Evolutionary conservation across 148 eudicot genomes (phyloP), one percentile per base, ranked within the genome.

Genomic region (Camellia japonica): DNA sequence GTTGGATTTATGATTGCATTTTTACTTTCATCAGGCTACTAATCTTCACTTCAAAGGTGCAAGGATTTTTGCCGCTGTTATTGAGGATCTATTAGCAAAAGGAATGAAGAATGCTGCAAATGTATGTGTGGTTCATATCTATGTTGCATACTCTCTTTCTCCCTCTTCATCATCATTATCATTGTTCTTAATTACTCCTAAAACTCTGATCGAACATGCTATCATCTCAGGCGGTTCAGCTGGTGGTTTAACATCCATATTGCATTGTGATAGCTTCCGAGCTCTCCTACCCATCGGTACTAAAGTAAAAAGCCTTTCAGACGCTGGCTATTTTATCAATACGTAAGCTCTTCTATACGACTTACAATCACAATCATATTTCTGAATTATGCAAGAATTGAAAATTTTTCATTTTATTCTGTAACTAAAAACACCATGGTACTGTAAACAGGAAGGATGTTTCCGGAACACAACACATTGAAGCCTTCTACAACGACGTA

Each of bases 211-310:
- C 20, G 58, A 75, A 55, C 76, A 82, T 81, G 81, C 99, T 69
- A 85, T 93, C 79, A 89, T 96, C 76, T 91, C 99, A 68, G 99
- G 99, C 74, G 93, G 99, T 85, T 96, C 99, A 61, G 99, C 99
- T 77, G 99, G 99, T 73, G 99, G 99, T 79, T 87, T 96, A 88
- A 81, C 99, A 75, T 85, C 97, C 67, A 93, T 96, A 81, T 81
- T 93, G 81, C 93, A 92, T 77, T 96, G 99, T 87, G 99, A 96
- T 87, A 89, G 81, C 72, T 96, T 96, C 80, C 86, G 88, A 85
- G 88, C 93, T 87, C 95, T 91, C 46, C 78, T 96, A 69, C 98
- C 98, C 7, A 60, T 55, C 55, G 75, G 82, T 66, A 78, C 98
- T 49, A 87, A 84, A 77, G 97, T 92, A 19, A 96, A 96, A 80